Evolutionary conservation across 176 grass and related monocot genomes (phyloP).

Genomic region (Otatea glauca): DNA sequence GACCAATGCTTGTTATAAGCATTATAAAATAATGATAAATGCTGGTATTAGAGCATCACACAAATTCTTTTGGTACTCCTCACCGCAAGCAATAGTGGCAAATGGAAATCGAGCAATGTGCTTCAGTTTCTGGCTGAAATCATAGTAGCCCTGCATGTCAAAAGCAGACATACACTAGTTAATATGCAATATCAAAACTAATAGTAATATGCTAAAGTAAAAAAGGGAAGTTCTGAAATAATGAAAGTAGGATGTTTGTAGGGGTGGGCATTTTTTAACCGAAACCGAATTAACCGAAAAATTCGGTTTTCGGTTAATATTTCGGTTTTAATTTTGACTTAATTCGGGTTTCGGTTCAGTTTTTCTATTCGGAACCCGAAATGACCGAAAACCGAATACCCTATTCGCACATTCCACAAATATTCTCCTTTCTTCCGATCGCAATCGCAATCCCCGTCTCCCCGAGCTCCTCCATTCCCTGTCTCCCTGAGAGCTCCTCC

Average conservation of each 20-base stretch:
- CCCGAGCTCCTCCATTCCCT: no score
- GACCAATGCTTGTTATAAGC: not conserved
- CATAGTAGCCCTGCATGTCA: slow-evolving; percentile 81
- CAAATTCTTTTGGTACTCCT: slow-evolving; percentile 38
- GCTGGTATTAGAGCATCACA: slow-evolving; percentile 12
- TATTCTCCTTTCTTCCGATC: no score
- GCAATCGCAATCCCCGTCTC: no score
- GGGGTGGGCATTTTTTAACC: no score
- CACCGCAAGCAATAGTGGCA: slow-evolving; percentile 78
- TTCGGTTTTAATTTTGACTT: no score
- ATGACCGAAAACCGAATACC: no score
- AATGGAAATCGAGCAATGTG: slow-evolving; percentile 81
- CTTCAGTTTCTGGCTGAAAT: slow-evolving; percentile 95
- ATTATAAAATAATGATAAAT: slow-evolving; percentile 31
- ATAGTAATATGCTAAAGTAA: not conserved
- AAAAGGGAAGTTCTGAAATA: not conserved
- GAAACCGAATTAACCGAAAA: no score
- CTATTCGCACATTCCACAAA: no score
- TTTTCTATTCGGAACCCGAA: no score
- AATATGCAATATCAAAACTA: slow-evolving; percentile 25
- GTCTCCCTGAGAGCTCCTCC: no score
- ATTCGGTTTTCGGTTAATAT: no score
- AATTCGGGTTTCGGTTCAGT: no score
- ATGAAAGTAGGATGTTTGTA: slow-evolving; percentile 1
- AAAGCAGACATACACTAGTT: slow-evolving; percentile 30